Conservation (phyloP, 2,329 filamentous ascomycete genomes). For the Bipolaris cookei region DNA sequence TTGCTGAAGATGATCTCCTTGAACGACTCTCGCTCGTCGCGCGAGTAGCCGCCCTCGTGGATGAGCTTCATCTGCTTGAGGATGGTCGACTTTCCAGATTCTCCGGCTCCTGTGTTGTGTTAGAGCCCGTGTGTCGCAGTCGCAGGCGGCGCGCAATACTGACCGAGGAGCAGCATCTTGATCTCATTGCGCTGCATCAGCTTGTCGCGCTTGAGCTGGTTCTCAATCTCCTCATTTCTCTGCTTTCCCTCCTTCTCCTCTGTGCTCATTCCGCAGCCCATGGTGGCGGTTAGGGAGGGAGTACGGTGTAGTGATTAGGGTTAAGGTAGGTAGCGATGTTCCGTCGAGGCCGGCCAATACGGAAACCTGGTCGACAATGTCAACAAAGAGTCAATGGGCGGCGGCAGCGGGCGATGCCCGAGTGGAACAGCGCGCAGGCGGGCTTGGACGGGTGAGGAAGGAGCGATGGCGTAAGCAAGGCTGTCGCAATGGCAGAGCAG, state of each 20-base stretch:
- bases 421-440: not conserved
- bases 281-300: slow-evolving; percentile 61
- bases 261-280: slow-evolving; percentile 99
- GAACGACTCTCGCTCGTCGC: slow-evolving; percentile 77
- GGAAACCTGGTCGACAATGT: slow-evolving; percentile 32
- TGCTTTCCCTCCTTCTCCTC: slow-evolving; percentile 99
- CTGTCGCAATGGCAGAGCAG: not conserved
- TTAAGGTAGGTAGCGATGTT: slow-evolving; percentile 33
- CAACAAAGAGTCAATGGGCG: slow-evolving; percentile 10
- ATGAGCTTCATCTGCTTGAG: slow-evolving; percentile 99
- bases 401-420: not conserved
- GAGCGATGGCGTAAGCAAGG: not conserved
- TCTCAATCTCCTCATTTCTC: slow-evolving; percentile 99
- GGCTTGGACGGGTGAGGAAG: slow-evolving; percentile 9
- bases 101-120: slow-evolving; percentile 78
- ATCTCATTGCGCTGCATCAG: slow-evolving; percentile 99
- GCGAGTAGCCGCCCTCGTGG: slow-evolving; percentile 97
- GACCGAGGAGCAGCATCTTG: slow-evolving; percentile 99
- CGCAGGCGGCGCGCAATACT: slow-evolving; percentile 47
- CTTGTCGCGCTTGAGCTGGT: slow-evolving; percentile 97
- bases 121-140: slow-evolving; percentile 29
- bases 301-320: slow-evolving; percentile 35
- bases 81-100: slow-evolving; percentile 94
- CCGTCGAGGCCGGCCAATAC: slow-evolving; percentile 46
- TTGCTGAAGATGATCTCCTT: slow-evolving; percentile 77